These are phyloP conservation scores for Auriscalpium vulgare DNA, from an alignment of 768 basidiomycete genomes.

Conservation along the genomic window DNA sequence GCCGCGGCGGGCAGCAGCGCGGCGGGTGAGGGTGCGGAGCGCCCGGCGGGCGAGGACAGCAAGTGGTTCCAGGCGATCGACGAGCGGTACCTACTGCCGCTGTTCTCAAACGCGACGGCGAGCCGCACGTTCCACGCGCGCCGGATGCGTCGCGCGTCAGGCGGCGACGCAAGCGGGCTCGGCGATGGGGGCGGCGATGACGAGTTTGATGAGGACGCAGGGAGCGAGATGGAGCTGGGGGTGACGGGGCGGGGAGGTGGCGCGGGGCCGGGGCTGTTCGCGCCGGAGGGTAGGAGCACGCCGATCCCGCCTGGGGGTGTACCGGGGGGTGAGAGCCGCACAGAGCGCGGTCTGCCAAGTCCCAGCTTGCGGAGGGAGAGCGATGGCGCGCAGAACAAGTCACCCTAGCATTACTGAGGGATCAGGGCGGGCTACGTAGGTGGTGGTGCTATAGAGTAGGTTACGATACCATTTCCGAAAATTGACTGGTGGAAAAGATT, in stretches of 20 bases:
- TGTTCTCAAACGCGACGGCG: constrained; percentile 90
- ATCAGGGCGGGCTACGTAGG: too few species aligned
- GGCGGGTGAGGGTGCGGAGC: background rate
- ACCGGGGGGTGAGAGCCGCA: constrained; percentile 4
- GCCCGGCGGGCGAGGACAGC: constrained; percentile 48
- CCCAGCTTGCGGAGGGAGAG: constrained; percentile 14
- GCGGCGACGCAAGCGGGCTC: constrained; percentile 22
- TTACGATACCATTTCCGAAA: too few species aligned
- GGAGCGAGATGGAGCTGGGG: constrained; percentile 20
- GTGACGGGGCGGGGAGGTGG: background rate
- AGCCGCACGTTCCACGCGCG: constrained; percentile 82
- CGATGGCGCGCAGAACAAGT: constrained; percentile 5
- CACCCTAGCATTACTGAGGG: background rate
- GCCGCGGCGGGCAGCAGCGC: constrained; percentile 1
- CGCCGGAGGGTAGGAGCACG: background rate
- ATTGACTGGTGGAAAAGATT: constrained; percentile 30
- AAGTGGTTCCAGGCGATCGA: constrained; percentile 96
- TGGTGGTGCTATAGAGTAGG: too few species aligned
- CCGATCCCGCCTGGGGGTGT: background rate
- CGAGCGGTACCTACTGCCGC: constrained; percentile 86
- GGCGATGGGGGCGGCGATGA: constrained; percentile 32
- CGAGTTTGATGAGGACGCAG: constrained; percentile 20
- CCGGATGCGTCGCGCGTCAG: constrained; percentile 41
- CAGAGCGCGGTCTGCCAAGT: constrained; percentile 12
- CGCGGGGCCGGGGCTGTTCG: background rate